Evolutionary conservation across 768 basidiomycete genomes (phyloP).

Genomic region (Coprinopsis strossmayeri): DNA sequence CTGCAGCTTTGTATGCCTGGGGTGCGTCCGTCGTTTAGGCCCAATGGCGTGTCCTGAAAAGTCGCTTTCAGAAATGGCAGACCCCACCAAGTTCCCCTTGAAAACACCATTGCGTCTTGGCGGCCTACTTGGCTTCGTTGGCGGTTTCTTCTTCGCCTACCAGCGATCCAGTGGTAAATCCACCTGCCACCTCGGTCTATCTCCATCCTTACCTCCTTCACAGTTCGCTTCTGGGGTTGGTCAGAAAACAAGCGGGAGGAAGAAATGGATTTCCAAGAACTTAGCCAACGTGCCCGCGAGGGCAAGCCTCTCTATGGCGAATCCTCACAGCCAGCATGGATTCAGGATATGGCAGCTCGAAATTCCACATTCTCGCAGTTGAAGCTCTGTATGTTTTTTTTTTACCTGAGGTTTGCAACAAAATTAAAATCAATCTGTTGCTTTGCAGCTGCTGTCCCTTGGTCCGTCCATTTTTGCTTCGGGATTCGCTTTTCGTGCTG

Average conservation of each 20-base stretch:
- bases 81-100: slow-evolving; percentile 33
- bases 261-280: slow-evolving; percentile 68
- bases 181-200: background rate
- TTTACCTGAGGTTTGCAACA: slow-evolving; percentile 4
- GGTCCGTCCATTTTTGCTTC: slow-evolving; percentile 6
- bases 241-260: slow-evolving; percentile 82
- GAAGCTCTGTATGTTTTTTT: slow-evolving; percentile 66
- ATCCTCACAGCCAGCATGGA: slow-evolving; percentile 76
- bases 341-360: slow-evolving; percentile 78
- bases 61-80: slow-evolving; percentile 37
- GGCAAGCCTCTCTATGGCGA: slow-evolving; percentile 87
- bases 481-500: background rate
- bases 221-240: slow-evolving; percentile 97
- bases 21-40: slow-evolving; percentile 42
- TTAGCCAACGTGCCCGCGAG: slow-evolving; percentile 63
- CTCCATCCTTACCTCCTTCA: slow-evolving; percentile 10
- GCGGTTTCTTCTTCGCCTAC: slow-evolving; percentile 91
- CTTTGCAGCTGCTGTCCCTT: slow-evolving; percentile 46
- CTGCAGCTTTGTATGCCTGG: slow-evolving; percentile 73
- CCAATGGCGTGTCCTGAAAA: slow-evolving; percentile 9
- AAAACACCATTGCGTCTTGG: slow-evolving; percentile 42
- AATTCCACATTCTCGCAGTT: slow-evolving; percentile 94
- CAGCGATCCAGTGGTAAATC: slow-evolving; percentile 80
- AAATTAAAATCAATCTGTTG: too few species aligned
- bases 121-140: slow-evolving; percentile 77